Conservation (phyloP, 2,329 filamentous ascomycete genomes). For the Nemania diffusa region DNA sequence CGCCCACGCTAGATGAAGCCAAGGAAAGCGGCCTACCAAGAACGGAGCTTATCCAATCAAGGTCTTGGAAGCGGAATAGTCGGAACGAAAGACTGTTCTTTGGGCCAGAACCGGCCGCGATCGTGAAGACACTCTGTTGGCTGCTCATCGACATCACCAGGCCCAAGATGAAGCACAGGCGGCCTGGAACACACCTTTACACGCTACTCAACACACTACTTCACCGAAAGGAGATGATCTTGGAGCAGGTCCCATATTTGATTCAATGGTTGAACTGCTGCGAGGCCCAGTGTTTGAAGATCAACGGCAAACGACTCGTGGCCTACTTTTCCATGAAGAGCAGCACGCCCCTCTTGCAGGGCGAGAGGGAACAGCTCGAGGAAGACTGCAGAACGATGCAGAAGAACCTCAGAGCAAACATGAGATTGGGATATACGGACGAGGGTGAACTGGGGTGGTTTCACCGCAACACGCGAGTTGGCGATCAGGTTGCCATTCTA, state of each 20-base stretch:
- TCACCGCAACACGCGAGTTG: constrained; percentile 19
- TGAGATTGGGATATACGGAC: constrained; percentile 32
- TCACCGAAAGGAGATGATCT: constrained; percentile 25
- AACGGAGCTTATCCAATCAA: constrained; percentile 13
- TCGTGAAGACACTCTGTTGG: constrained; percentile 27
- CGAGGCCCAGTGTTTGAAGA: constrained; percentile 27
- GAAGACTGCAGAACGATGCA: constrained; percentile 22
- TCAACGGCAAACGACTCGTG: constrained; percentile 23
- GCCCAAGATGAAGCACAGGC: constrained; percentile 14
- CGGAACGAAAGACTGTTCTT: constrained; percentile 27
- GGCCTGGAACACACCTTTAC: constrained; percentile 23
- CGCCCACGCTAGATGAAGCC: constrained; percentile 30
- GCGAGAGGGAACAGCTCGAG: constrained; percentile 15
- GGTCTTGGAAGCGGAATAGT: constrained; percentile 29
- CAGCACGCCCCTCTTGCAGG: constrained; percentile 7
- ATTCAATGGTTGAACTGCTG: constrained; percentile 35
- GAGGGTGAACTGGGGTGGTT: constrained; percentile 34
- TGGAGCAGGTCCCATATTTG: constrained; percentile 19
- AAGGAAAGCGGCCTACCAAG: constrained; percentile 21
- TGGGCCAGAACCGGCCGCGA: constrained; percentile 7
- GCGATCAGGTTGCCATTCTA: constrained; percentile 29
- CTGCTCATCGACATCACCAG: constrained; percentile 33
- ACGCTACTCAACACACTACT: constrained; percentile 15
- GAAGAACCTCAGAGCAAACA: constrained; percentile 30
- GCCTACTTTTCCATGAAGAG: constrained; percentile 29